Conservation (phyloP, 257 asterid species). For the Leptodermis oblonga region DNA sequence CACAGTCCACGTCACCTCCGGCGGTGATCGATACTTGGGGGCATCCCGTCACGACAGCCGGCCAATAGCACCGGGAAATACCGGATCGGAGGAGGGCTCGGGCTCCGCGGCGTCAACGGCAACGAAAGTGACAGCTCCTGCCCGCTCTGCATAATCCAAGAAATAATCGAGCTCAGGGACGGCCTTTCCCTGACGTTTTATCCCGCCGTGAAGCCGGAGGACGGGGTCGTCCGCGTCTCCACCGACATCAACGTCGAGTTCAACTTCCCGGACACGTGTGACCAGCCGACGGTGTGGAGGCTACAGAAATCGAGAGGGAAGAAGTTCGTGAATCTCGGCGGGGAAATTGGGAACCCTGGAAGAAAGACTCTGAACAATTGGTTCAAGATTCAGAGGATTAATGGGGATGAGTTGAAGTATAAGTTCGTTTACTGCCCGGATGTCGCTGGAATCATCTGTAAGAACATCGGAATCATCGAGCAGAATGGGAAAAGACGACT, state of each 20-base stretch:
- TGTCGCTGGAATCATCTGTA: slow-evolving; percentile 4
- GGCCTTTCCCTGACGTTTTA: slow-evolving; percentile 2
- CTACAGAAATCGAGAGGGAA: background rate
- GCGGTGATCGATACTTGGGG: background rate
- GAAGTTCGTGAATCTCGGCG: slow-evolving; percentile 2
- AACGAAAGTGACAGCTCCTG: background rate
- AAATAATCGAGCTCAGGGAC: background rate
- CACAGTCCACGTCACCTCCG: background rate
- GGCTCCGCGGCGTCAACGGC: background rate
- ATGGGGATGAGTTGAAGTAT: background rate
- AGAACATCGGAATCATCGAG: slow-evolving; percentile 8
- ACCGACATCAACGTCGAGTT: slow-evolving; percentile 12
- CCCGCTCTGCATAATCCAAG: slow-evolving; percentile 8
- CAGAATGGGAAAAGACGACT: slow-evolving; percentile 16
- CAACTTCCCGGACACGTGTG: background rate
- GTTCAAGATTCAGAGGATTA: slow-evolving; percentile 14
- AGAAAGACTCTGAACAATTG: slow-evolving; percentile 1
- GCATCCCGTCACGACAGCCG: background rate
- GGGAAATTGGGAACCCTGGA: slow-evolving; percentile 14
- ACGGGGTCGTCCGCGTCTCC: background rate
- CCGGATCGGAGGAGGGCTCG: slow-evolving; percentile 4
- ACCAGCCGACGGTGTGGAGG: slow-evolving; percentile 9
- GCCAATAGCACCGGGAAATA: slow-evolving; percentile 1
- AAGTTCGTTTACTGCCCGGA: slow-evolving; percentile 13
- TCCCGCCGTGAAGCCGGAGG: background rate